Percentiles rank a stretch among this genome's conserved stretches.
These are phyloP conservation scores for Termitomyces sp. DNA, from an alignment of 768 basidiomycete species.

Conservation along the genomic window DNA sequence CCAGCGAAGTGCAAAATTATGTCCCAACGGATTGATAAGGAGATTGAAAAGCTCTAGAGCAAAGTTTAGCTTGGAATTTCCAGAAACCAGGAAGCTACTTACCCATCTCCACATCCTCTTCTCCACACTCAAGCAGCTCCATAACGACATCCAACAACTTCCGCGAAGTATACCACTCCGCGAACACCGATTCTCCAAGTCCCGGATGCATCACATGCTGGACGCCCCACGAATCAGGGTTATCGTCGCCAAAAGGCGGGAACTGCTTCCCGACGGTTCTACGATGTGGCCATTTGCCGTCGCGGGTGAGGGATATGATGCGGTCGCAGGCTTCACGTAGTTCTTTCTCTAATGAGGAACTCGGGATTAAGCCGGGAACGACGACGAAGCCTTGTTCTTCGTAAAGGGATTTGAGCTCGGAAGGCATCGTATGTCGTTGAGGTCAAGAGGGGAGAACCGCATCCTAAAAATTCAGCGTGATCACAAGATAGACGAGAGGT, in stretches of 20 bases:
- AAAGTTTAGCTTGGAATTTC: not conserved
- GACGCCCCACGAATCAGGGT: constrained; percentile 76
- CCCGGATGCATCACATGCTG: constrained; percentile 82
- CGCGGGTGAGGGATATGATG: constrained; percentile 49
- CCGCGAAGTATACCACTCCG: constrained; percentile 64
- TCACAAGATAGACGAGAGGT: not conserved
- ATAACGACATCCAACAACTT: constrained; percentile 39
- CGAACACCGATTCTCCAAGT: constrained; percentile 56
- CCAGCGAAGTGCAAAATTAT: constrained; percentile 74
- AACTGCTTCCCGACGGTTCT: constrained; percentile 78
- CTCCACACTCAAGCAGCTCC: constrained; percentile 52
- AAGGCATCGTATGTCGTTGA: constrained; percentile 14
- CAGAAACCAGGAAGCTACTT: constrained; percentile 10
- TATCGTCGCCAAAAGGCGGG: constrained; percentile 59
- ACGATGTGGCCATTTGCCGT: constrained; percentile 60
- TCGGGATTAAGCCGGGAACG: constrained; percentile 50
- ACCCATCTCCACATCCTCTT: constrained; percentile 73
- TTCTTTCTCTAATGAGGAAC: constrained; percentile 24
- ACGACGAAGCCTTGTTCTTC: constrained; percentile 66
- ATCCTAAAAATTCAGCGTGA: not conserved
- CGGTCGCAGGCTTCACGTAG: constrained; percentile 51
- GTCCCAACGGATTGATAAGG: constrained; percentile 61
- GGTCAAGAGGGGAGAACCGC: not conserved
- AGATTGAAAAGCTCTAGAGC: constrained; percentile 68
- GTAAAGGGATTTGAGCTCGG: constrained; percentile 44